phyloP scores from a whole-genome alignment of 2,329 filamentous ascomycete genomes.

The Ilyonectria mors-panacis region DNA sequence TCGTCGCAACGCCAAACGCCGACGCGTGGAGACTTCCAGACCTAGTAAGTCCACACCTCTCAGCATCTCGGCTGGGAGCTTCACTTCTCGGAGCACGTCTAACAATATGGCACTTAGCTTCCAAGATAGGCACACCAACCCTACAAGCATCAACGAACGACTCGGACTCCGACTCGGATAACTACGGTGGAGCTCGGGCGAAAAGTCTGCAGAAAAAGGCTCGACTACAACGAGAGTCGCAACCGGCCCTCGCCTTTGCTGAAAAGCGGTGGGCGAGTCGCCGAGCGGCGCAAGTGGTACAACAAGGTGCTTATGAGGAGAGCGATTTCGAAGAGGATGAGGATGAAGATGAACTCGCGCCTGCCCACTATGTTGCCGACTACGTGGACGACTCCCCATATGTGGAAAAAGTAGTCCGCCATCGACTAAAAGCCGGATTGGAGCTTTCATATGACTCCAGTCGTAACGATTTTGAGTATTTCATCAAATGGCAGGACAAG shows the following conservation, averaged over 20 bases:
- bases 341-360: constrained; percentile 70
- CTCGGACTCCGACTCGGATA: constrained; percentile 81
- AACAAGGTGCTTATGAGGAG: constrained; percentile 75
- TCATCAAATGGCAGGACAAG: constrained; percentile 97
- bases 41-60: constrained; percentile 66
- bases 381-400: constrained; percentile 85
- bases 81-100: constrained; percentile 31
- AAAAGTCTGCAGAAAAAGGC: constrained; percentile 82
- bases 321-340: constrained; percentile 77
- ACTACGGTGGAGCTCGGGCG: constrained; percentile 83
- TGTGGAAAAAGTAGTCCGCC: constrained; percentile 92
- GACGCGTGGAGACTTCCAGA: constrained; percentile 76
- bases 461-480: constrained; percentile 87
- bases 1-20: constrained; percentile 76
- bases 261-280: constrained; percentile 95
- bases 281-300: constrained; percentile 83
- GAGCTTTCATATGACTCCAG: constrained; percentile 70
- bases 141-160: constrained; percentile 69
- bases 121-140: constrained; percentile 72
- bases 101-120: constrained; percentile 59
- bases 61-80: constrained; percentile 1
- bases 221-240: constrained; percentile 78
- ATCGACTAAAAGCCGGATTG: constrained; percentile 80
- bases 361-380: constrained; percentile 78
- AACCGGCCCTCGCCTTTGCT: constrained; percentile 75